Base-by-base conservation (phyloP, 2,329 filamentous ascomycete species). In the Hymenoscyphus repandus region DNA sequence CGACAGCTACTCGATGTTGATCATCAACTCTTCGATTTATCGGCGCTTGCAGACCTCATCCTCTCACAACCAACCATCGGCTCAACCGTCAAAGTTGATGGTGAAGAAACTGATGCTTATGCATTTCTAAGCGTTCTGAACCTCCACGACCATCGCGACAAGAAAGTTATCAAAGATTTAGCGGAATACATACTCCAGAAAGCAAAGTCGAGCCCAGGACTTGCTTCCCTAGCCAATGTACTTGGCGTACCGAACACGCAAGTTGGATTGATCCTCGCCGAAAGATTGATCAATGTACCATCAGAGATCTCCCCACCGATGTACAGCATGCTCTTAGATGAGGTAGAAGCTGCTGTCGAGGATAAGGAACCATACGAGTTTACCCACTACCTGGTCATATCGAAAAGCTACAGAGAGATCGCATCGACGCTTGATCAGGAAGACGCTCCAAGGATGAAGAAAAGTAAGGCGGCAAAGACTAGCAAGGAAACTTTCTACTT, bases 271-370 rank as follows among this genome's bases (percentile, higher is more conserved):
- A 79, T 99, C 27, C 76, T 99, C n/a, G 88, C 90, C 2, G 93
- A 99, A 70, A 83, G 92, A 18, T 76, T 97, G 62, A 90, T 99
- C 74, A 99, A 99, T 73, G 91, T 96, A 76, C 93, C 93, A n/a
- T 77, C 88, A 13, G 89, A 97, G 70, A 84, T 96, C 56, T 83
- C 90, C 12, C 92, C 93, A 30, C 92, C 93, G 3, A 87, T 97
- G 82, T 97, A 96, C 77, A 83, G 79, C 45, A 96, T 96, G 90
- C 80, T 99, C 45, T 74, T 88, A 44, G 90, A 97, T 65, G 93
- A 99, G 76, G 84, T 99, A 45, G 78, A 86, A 63, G 91, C 86
- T 66, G 93, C 93, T 1, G 74, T 96, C 2, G 85, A 95, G 66
- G 90, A 96, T 66, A 86, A 88, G 65, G 90, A 97, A 70, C 90